Evolutionary conservation across 2,329 filamentous ascomycete species (phyloP).

Genomic region (Aspergillus bombycis): DNA sequence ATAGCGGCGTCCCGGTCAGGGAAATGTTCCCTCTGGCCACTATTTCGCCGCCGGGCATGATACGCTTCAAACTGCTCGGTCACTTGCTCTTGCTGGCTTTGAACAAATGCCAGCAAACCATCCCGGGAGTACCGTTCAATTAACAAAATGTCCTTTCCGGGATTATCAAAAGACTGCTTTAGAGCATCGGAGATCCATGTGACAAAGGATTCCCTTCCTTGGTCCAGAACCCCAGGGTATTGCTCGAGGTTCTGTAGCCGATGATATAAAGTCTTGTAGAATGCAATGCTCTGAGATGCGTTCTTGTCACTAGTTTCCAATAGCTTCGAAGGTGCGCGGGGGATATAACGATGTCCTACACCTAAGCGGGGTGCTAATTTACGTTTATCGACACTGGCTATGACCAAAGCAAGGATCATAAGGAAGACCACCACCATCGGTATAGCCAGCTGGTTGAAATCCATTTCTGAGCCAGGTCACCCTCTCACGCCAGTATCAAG

Average conservation of each 20-base stretch:
- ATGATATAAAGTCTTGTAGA: background rate
- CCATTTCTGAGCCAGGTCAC: too few relatives aligned
- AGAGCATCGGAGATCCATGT: background rate
- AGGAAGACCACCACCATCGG: too few relatives aligned
- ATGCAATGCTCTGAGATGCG: background rate
- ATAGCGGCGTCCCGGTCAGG: background rate
- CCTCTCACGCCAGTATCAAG: too few relatives aligned
- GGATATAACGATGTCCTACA: too few relatives aligned
- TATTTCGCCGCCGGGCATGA: background rate
- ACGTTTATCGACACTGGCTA: too few relatives aligned
- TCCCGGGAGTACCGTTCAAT: background rate
- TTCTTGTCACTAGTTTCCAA: too few relatives aligned
- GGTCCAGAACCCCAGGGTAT: background rate
- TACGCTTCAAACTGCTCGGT: background rate
- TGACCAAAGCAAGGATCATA: too few relatives aligned
- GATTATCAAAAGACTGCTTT: background rate
- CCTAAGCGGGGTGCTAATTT: too few relatives aligned
- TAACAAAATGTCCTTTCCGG: background rate
- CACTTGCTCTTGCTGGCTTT: background rate
- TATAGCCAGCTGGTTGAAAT: too few relatives aligned
- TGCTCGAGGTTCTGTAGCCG: background rate
- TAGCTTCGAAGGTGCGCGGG: too few relatives aligned
- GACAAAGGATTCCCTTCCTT: background rate
- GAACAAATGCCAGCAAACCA: background rate
- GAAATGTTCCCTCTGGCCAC: background rate